Percentiles rank a stretch among this genome's conserved stretches.
Evolutionary conservation across 208 protist species (phyloP).

Genomic region (Acanthamoeba healyi): DNA sequence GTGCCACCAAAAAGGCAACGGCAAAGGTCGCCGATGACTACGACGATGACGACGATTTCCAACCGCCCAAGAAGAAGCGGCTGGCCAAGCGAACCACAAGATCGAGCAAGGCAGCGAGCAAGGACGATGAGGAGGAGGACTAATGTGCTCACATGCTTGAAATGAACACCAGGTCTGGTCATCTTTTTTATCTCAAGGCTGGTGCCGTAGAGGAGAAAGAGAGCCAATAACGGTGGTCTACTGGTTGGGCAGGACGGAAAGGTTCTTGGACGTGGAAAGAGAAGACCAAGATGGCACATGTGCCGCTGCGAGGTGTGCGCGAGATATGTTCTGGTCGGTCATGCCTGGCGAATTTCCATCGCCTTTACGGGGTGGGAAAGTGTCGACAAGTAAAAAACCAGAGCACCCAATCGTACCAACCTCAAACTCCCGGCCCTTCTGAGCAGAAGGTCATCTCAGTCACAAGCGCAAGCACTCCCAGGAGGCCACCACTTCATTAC

Average conservation of each 20-base stretch:
- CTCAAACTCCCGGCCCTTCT: neutral
- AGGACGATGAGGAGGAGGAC: neutral
- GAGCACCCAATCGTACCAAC: no score
- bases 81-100: conserved; percentile 4
- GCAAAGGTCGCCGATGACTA: neutral
- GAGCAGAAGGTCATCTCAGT: no score
- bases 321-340: neutral
- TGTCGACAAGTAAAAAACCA: neutral
- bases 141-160: no score
- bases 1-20: neutral
- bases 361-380: neutral
- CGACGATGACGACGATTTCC: conserved; percentile 34
- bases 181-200: no score
- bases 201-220: no score
- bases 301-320: neutral
- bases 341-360: neutral
- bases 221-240: no score
- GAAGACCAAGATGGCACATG: no score
- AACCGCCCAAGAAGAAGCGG: neutral
- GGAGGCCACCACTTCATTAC: no score
- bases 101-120: neutral
- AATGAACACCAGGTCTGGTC: no score
- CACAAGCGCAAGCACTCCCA: no score
- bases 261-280: no score
- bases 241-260: no score